Base-by-base conservation (phyloP, 805 yeast genomes). In the Nematodospora valgi region DNA sequence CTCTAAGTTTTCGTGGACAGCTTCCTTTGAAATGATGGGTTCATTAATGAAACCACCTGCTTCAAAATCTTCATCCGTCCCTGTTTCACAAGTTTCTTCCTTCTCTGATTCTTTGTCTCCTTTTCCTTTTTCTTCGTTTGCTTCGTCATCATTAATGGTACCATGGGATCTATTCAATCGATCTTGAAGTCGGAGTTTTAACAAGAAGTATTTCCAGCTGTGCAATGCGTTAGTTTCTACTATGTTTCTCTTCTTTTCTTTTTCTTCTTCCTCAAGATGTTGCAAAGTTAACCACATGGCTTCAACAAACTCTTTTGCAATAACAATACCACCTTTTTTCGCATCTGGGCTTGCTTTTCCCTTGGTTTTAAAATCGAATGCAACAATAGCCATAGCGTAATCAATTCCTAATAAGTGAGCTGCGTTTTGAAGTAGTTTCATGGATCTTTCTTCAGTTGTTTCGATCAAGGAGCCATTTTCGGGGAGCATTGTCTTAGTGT, bases 311-410 rank as follows among this genome's bases (percentile, higher is more conserved):
- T 80, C 81, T 16, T 51, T 50, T 4, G 84, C 81, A 5, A 88
- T 81, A 2, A 93, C 82, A 17, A 87, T 73, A 2, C 98, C 98
- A 4, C 80, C 78, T 27, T 78, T 72, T 35, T 68, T 64, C 0
- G 94, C 91, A 32, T 23, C 35, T 5, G 29, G 32, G 15, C 22
- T 16, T 8, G 77, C 79, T 23, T 67, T 56, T 27, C 67, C 54
- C 27, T 60, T 57, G 19, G 68, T 72, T 23, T 41, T 45, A 58
- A 85, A 93, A 37, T 86, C 93, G 60, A 93, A 91, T 0, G 89
- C 86, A 2, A 82, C 80, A 2, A 88, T 89, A 0, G 97, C 98
- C 31, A 78, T 80, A 0, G 95, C 97, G 62, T 70, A 87, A 45
- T 86, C 95, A 5, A 91, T 70, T 0, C 74, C 77, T 8, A 89